Conservation (phyloP, 2,329 filamentous ascomycete species). For the Tricladium varicosporioides region DNA sequence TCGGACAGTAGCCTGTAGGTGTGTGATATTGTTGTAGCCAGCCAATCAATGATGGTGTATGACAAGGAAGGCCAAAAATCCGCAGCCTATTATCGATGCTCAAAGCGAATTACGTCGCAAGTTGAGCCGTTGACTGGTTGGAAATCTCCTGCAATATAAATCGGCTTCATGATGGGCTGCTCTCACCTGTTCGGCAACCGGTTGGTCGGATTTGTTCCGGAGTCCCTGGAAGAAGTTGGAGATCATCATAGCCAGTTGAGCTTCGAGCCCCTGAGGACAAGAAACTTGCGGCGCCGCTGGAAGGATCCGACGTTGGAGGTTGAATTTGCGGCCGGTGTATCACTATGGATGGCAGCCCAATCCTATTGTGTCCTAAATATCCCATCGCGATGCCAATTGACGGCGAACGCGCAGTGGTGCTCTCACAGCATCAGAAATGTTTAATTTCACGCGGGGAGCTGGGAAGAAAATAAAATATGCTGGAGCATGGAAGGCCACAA, state of each 20-base stretch:
- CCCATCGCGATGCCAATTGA: no score
- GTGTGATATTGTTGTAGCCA: no score
- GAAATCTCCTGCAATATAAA: background rate
- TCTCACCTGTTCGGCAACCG: conserved; percentile 2
- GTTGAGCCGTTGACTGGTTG: background rate
- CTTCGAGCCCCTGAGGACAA: background rate
- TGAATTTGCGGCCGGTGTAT: background rate
- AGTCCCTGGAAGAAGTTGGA: background rate
- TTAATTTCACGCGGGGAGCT: no score
- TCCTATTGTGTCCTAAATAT: no score
- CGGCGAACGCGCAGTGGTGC: no score
- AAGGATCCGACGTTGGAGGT: background rate
- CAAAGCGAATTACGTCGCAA: background rate
- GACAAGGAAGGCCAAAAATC: background rate
- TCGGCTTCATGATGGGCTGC: no score
- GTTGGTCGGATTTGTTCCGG: conserved; percentile 5
- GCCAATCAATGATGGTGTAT: no score
- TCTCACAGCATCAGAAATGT: no score
- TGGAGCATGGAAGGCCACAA: no score
- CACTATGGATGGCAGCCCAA: background rate
- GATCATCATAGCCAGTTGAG: background rate
- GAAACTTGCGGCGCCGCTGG: background rate
- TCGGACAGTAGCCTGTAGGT: no score
- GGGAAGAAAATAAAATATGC: no score
- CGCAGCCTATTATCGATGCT: conserved; percentile 5